These are phyloP conservation scores for Periglandula ipomoeae DNA, from an alignment of 2,329 filamentous ascomycete species.

Conservation along the genomic window DNA sequence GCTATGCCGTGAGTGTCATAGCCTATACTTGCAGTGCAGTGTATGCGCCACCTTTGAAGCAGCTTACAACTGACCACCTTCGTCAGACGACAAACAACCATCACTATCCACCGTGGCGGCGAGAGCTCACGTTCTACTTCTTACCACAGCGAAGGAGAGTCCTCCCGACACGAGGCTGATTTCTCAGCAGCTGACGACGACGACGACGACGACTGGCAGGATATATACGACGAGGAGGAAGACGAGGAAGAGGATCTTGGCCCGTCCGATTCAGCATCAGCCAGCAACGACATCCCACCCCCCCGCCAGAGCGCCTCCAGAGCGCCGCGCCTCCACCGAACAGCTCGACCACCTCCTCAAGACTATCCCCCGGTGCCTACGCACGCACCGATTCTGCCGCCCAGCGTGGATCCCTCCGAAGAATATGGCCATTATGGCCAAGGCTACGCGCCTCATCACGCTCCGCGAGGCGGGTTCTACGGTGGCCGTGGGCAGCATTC, in stretches of 20 bases:
- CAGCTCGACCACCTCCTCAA: conserved; percentile 27
- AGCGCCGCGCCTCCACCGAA: conserved; percentile 23
- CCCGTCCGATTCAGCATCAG: conserved; percentile 51
- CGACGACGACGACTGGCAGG: conserved; percentile 34
- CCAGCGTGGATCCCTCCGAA: conserved; percentile 56
- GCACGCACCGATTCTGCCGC: conserved; percentile 38
- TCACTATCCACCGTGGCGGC: conserved; percentile 18
- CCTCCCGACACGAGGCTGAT: conserved; percentile 22
- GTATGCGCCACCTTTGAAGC: conserved; percentile 7
- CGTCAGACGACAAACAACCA: conserved; percentile 18
- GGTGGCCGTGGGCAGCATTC: conserved; percentile 18
- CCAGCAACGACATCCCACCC: conserved; percentile 24
- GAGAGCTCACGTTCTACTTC: conserved; percentile 23
- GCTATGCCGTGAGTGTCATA: conserved; percentile 35
- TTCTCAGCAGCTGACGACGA: conserved; percentile 26
- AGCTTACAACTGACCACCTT: conserved; percentile 18
- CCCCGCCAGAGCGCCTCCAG: conserved; percentile 11
- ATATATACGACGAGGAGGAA: conserved; percentile 22
- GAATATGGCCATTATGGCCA: conserved; percentile 39
- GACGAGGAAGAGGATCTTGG: conserved; percentile 41
- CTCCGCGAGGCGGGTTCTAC: conserved; percentile 20
- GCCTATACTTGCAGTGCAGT: background rate
- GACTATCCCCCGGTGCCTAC: conserved; percentile 25
- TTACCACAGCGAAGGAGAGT: conserved; percentile 30
- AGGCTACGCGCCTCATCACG: conserved; percentile 12